Base-by-base conservation (phyloP, 352 stramenopile species). In the Pythium dissotocum region DNA sequence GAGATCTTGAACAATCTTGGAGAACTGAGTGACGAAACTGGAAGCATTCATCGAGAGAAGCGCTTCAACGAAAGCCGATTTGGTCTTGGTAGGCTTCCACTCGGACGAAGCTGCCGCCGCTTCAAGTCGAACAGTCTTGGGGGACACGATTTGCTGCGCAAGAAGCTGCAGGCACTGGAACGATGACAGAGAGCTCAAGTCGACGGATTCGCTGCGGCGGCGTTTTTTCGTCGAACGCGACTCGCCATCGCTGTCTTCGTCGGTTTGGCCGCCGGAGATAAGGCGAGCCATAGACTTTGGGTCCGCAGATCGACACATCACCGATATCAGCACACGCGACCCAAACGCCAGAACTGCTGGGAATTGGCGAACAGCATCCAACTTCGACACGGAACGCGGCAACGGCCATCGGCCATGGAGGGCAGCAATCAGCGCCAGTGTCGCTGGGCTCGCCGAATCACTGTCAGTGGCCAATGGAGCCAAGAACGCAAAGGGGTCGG, bases 401-500 rank as follows among this genome's bases (percentile, higher is more conserved):
- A 53, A 32, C 18, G 60, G 55, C 67, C 67, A 65, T 30, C 5
- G 48, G 21, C 56, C 53, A 26, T 54, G 53, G 4, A 68, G 16
- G 6, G 38, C 57, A 8, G 63, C 48, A 51, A 70, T 49, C 52
- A 75, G 42, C 0, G 68, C 62, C 2, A 64, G 30, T 0, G 62
- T 65, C 8, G 62, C 58, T 26, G 68, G 63, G 53, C 62, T 75
- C 1, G 58, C 26, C 14, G 65, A 65, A 2, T 58, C 12, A 24
- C 35, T 35, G 18, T 57, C 46, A 8, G 51, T 48, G 6, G 40
- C 30, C 18, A 40, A 54, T 1, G 58, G 16, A 7, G 53, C 6
- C 40, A 69, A 26, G 24, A 73, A 72, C 35, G 67, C 35, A 48
- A 77, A 77, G 0, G 69, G 67, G 35, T 77, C 67, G 5, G 49